Conservation (phyloP, 176 grass and related monocot species). For the Eremochloa ophiuroides region DNA sequence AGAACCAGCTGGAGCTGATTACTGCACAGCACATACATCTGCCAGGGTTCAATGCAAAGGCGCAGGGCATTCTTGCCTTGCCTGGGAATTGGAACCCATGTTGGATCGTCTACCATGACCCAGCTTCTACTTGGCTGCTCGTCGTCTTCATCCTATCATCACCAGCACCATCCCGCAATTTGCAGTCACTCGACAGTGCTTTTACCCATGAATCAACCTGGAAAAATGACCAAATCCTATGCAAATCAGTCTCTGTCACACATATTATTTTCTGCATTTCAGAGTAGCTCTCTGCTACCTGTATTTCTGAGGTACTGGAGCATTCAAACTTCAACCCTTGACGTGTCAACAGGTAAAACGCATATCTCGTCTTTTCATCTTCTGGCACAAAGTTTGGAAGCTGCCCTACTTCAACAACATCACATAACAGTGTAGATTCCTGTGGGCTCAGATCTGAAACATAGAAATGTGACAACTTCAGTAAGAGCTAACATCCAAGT, state of each 20-base stretch:
- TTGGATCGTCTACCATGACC: conserved; percentile 8
- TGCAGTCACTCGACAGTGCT: conserved; percentile 46
- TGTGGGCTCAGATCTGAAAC: conserved; percentile 82
- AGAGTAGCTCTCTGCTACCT: conserved; percentile 33
- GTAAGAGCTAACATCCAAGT: background rate
- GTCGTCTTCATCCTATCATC: background rate
- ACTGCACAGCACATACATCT: background rate
- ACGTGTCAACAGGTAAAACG: conserved; percentile 62
- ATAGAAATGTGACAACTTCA: background rate
- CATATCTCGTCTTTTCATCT: conserved; percentile 67
- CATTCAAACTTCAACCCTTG: conserved; percentile 80
- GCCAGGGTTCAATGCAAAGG: background rate
- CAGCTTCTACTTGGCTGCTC: background rate
- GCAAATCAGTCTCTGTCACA: background rate
- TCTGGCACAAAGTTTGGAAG: conserved; percentile 58
- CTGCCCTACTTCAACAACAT: conserved; percentile 60
- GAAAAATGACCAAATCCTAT: background rate
- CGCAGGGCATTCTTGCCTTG: background rate
- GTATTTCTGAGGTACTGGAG: conserved; percentile 63
- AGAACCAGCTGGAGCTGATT: background rate
- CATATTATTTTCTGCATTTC: background rate
- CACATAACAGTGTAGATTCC: conserved; percentile 64
- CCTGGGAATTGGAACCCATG: background rate
- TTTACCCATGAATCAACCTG: conserved; percentile 86
- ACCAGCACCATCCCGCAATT: background rate